Conservation (phyloP, 2,329 filamentous ascomycete genomes). For the Fusarium coicis region DNA sequence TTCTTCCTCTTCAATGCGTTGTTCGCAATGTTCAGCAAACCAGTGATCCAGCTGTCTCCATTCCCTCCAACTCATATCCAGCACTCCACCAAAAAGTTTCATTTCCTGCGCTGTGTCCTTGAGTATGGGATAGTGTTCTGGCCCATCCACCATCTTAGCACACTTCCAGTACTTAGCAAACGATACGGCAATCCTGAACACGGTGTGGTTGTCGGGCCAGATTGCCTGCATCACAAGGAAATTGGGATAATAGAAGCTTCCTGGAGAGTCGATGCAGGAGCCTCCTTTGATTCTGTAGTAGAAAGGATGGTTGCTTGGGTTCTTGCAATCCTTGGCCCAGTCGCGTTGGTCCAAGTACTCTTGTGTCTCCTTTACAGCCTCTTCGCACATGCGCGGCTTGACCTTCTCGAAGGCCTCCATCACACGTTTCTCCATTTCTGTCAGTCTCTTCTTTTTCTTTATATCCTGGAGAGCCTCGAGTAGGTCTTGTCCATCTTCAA, state of each 20-base stretch:
- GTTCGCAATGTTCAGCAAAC: neutral
- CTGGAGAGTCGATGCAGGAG: neutral
- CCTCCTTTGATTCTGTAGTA: neutral
- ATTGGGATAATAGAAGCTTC: neutral
- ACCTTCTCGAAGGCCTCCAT: neutral
- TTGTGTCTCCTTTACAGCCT: neutral
- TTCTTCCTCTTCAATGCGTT: neutral
- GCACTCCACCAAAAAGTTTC: neutral
- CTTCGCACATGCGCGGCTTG: neutral
- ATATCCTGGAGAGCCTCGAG: neutral
- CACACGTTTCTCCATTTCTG: neutral
- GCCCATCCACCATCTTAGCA: neutral
- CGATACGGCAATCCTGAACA: neutral
- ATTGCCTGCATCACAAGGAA: neutral
- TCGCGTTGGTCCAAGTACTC: neutral
- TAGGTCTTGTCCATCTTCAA: neutral
- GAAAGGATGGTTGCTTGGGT: neutral
- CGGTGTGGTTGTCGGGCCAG: neutral
- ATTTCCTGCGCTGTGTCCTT: neutral
- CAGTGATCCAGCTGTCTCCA: too few relatives aligned
- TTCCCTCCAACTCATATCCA: too few relatives aligned
- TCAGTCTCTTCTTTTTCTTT: neutral
- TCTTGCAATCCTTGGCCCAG: neutral
- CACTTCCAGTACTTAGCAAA: neutral
- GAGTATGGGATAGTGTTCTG: neutral